Conservation (phyloP, 2,329 filamentous ascomycete genomes). For the Penicillium sp. region DNA sequence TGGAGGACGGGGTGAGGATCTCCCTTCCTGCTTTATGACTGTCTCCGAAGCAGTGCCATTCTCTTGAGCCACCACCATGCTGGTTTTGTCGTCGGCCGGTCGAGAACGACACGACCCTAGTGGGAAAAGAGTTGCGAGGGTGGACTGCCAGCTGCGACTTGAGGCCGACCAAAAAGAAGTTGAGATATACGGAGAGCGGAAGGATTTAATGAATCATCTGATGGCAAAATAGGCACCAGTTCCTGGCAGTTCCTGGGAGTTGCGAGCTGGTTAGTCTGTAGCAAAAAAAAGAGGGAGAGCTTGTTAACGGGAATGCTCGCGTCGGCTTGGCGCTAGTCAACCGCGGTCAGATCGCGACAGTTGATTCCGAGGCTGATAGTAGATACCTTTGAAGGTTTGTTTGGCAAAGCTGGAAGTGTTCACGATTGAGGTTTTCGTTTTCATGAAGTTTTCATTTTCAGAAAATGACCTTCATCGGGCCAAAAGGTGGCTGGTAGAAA, state of each 20-base stretch:
- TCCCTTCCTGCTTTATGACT: constrained; percentile 19
- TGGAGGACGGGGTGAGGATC: constrained; percentile 4
- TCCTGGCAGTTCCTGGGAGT: too few relatives aligned
- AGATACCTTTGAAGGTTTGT: too few relatives aligned
- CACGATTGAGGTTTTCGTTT: too few relatives aligned
- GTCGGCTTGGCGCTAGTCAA: constrained; percentile 28
- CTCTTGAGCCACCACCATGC: constrained; percentile 30
- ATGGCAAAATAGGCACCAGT: not conserved
- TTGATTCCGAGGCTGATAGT: constrained; percentile 10
- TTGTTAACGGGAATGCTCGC: constrained; percentile 28
- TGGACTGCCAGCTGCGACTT: not conserved
- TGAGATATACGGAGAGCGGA: not conserved
- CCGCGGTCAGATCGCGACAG: constrained; percentile 19
- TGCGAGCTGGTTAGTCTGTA: too few relatives aligned
- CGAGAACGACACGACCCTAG: constrained; percentile 12
- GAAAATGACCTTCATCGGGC: too few relatives aligned
- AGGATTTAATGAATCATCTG: constrained; percentile 8
- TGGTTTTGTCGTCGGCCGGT: constrained; percentile 20
- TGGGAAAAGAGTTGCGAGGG: constrained; percentile 3
- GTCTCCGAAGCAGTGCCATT: constrained; percentile 32
- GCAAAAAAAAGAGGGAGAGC: constrained; percentile 13
- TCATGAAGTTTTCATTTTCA: too few relatives aligned
- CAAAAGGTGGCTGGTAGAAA: too few relatives aligned
- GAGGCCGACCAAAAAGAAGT: not conserved
- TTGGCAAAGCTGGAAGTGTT: too few relatives aligned